Percentiles rank a stretch among this genome's conserved stretches.
Conservation (phyloP, 768 basidiomycete species). For the Mycena haematopus region DNA sequence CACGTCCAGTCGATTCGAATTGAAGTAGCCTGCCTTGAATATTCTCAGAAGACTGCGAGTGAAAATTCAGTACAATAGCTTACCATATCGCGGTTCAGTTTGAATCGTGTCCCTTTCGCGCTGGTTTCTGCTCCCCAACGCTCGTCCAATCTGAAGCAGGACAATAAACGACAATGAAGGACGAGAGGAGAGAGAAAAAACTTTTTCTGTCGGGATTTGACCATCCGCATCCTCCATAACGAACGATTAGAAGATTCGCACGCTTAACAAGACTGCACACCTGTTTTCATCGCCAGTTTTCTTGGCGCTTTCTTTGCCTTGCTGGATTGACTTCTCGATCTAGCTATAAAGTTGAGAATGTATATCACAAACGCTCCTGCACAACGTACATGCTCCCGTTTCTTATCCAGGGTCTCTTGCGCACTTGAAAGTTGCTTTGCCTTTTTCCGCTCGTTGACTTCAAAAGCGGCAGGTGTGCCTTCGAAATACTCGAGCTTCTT, state of each 20-base stretch:
- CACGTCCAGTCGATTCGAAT: slow-evolving; percentile 45
- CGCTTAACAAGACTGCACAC: neutral
- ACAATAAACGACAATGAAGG: slow-evolving; percentile 24
- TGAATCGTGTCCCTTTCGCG: slow-evolving; percentile 55
- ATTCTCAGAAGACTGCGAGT: too few species aligned
- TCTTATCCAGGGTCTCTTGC: slow-evolving; percentile 52
- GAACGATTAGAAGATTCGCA: neutral
- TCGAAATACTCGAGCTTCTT: slow-evolving; percentile 59
- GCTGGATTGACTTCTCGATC: slow-evolving; percentile 62
- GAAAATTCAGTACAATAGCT: too few species aligned
- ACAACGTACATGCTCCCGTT: slow-evolving; percentile 40
- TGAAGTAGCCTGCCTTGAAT: slow-evolving; percentile 42
- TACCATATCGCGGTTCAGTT: slow-evolving; percentile 57
- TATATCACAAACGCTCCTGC: too few species aligned
- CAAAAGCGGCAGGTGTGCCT: slow-evolving; percentile 61
- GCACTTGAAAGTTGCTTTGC: slow-evolving; percentile 51
- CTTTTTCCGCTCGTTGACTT: slow-evolving; percentile 51
- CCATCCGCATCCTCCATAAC: slow-evolving; percentile 48
- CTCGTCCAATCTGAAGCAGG: slow-evolving; percentile 39
- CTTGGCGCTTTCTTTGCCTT: slow-evolving; percentile 56
- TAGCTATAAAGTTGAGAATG: slow-evolving; percentile 33
- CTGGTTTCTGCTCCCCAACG: slow-evolving; percentile 46
- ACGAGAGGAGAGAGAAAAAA: slow-evolving; percentile 40
- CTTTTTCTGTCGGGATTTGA: slow-evolving; percentile 66
- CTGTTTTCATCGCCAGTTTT: slow-evolving; percentile 69